Evolutionary conservation across 768 basidiomycete species (phyloP).

Genomic region (Calocera viscosa): DNA sequence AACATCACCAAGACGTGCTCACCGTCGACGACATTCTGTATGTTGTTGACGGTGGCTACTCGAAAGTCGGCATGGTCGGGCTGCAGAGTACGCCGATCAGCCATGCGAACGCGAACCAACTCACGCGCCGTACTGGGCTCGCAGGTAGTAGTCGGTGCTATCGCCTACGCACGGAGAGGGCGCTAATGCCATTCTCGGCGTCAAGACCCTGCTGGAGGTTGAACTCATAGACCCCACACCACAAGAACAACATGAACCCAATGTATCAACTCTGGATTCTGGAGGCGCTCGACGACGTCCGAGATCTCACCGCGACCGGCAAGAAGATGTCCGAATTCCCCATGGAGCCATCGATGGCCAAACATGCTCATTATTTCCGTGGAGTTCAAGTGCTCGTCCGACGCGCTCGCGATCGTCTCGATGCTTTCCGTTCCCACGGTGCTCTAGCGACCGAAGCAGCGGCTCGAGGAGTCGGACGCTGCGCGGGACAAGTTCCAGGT

Average conservation of each 20-base stretch:
- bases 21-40: slow-evolving; percentile 99
- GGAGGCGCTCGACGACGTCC: slow-evolving; percentile 90
- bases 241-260: slow-evolving; percentile 95
- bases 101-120: slow-evolving; percentile 94
- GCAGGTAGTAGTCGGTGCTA: slow-evolving; percentile 97
- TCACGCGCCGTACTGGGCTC: slow-evolving; percentile 90
- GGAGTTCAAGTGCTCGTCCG: slow-evolving; percentile 81
- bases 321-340: slow-evolving; percentile 99
- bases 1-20: slow-evolving; percentile 96
- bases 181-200: slow-evolving; percentile 90
- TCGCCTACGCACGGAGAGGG: slow-evolving; percentile 93
- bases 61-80: slow-evolving; percentile 98
- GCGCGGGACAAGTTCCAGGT: slow-evolving; percentile 98
- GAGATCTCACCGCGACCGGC: slow-evolving; percentile 85
- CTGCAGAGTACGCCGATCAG: slow-evolving; percentile 98
- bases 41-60: slow-evolving; percentile 93
- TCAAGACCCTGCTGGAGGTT: slow-evolving; percentile 93
- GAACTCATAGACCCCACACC: slow-evolving; percentile 99
- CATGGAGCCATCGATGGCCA: slow-evolving; percentile 98
- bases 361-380: slow-evolving; percentile 96
- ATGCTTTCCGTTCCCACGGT: slow-evolving; percentile 98
- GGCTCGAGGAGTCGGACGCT: slow-evolving; percentile 95
- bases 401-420: slow-evolving; percentile 97
- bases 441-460: slow-evolving; percentile 92
- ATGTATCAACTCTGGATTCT: slow-evolving; percentile 99